These are phyloP conservation scores for Leccinum fibrillosum DNA, from an alignment of 768 basidiomycete genomes.

Conservation along the genomic window DNA sequence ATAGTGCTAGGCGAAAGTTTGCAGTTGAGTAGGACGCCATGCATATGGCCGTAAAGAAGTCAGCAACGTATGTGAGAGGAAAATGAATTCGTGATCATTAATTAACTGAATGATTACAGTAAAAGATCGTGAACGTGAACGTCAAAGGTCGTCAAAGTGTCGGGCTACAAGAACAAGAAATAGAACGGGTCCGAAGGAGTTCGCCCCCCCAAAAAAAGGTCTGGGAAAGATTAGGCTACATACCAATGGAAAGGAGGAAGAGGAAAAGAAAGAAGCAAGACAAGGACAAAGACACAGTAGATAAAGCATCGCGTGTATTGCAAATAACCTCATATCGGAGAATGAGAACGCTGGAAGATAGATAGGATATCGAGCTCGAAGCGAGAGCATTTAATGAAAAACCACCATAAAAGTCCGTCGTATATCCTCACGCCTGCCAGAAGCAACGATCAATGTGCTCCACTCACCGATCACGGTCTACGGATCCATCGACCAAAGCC, in stretches of 20 bases:
- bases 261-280: not conserved
- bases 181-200: not conserved
- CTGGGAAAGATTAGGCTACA: not conserved
- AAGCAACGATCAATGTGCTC: not conserved
- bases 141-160: conserved; percentile 3
- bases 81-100: not conserved
- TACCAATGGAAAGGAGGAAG: not conserved
- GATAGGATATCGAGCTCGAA: not conserved
- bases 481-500: conserved; percentile 24
- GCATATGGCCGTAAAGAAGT: not conserved
- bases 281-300: not conserved
- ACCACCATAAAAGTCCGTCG: not conserved
- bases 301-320: not conserved
- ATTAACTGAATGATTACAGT: not conserved
- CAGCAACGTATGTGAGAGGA: not conserved
- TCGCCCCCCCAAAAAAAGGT: not conserved
- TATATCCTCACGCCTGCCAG: not conserved
- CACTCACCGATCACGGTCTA: conserved; percentile 17
- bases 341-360: not conserved
- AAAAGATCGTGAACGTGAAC: not conserved
- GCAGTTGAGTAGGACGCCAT: not conserved
- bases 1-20: not conserved
- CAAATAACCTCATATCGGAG: not conserved
- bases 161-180: not conserved
- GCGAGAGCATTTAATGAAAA: not conserved